A percentile compares a stretch with the other conserved stretches of the same genome.
phyloP scores from a whole-genome alignment of 805 yeast genomes.

The Metschnikowia borealis region DNA sequence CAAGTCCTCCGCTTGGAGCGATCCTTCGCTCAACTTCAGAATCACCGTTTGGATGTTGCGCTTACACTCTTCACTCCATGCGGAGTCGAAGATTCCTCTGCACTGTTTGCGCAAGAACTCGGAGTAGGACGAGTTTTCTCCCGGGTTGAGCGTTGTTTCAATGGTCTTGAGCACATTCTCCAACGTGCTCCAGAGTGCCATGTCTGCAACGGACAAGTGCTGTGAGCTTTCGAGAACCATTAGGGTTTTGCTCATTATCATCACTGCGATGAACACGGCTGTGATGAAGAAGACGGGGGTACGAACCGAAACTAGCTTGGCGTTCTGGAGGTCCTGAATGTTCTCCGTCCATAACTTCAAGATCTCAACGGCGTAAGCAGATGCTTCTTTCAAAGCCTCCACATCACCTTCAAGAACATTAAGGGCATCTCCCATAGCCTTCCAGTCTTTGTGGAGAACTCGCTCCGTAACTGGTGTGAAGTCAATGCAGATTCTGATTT shows the following conservation, averaged over 20 bases:
- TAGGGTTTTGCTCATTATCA: conserved; percentile 61
- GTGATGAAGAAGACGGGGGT: conserved; percentile 76
- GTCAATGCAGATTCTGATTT: conserved; percentile 59
- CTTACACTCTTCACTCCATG: conserved; percentile 11
- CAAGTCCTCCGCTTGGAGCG: conserved; percentile 29
- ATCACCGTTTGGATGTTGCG: conserved; percentile 9
- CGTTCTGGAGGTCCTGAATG: conserved; percentile 60
- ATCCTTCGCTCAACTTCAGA: conserved; percentile 2
- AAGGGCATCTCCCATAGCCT: conserved; percentile 53
- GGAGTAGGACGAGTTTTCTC: conserved; percentile 51
- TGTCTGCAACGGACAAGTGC: conserved; percentile 43
- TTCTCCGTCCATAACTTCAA: conserved; percentile 70
- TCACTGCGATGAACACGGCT: conserved; percentile 59
- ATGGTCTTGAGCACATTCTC: conserved; percentile 57
- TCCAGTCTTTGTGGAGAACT: conserved; percentile 67
- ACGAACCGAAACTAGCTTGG: conserved; percentile 61
- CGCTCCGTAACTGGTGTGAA: conserved; percentile 57
- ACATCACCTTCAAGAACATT: conserved; percentile 45
- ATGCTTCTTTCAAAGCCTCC: conserved; percentile 63
- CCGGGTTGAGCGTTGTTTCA: conserved; percentile 53
- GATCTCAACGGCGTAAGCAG: conserved; percentile 53
- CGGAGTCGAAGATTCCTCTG: conserved; percentile 50
- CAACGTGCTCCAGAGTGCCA: conserved; percentile 59
- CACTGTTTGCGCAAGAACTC: conserved; percentile 58
- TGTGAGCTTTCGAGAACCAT: conserved; percentile 44